Evolutionary conservation across 2,329 filamentous ascomycete genomes (phyloP).

Genomic region (Penicillium occitanis): DNA sequence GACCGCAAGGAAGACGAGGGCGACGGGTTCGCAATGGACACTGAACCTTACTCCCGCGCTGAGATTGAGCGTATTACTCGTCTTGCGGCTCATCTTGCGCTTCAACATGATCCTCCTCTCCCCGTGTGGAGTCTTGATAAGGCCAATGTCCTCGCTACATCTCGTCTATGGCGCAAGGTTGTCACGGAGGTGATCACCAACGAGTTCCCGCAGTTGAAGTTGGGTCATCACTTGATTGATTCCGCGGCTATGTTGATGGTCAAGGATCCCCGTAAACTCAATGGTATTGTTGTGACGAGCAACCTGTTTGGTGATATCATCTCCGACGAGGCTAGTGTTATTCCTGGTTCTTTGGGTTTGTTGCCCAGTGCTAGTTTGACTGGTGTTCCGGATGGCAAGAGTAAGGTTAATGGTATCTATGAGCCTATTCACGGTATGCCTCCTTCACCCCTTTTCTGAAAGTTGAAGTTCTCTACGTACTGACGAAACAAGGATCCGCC

Average conservation of each 20-base stretch:
- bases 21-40: constrained; percentile 76
- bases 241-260: constrained; percentile 97
- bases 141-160: constrained; percentile 92
- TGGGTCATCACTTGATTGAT: constrained; percentile 90
- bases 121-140: constrained; percentile 90
- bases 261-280: constrained; percentile 84
- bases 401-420: constrained; percentile 88
- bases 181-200: constrained; percentile 80
- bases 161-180: constrained; percentile 82
- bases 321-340: constrained; percentile 90
- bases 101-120: constrained; percentile 71
- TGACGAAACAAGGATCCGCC: constrained; percentile 64
- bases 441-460: not conserved
- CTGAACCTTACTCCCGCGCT: constrained; percentile 76
- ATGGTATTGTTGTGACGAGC: constrained; percentile 87
- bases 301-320: constrained; percentile 98
- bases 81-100: constrained; percentile 76
- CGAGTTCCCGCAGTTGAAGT: constrained; percentile 83
- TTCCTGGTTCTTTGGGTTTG: constrained; percentile 85
- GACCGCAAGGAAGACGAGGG: constrained; percentile 75
- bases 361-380: constrained; percentile 84
- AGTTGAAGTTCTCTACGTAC: constrained; percentile 1
- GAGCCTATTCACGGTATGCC: constrained; percentile 88
- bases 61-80: constrained; percentile 89
- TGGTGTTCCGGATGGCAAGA: constrained; percentile 81